Base-by-base conservation (phyloP, 2,329 filamentous ascomycete genomes). In the Claviceps sp. region DNA sequence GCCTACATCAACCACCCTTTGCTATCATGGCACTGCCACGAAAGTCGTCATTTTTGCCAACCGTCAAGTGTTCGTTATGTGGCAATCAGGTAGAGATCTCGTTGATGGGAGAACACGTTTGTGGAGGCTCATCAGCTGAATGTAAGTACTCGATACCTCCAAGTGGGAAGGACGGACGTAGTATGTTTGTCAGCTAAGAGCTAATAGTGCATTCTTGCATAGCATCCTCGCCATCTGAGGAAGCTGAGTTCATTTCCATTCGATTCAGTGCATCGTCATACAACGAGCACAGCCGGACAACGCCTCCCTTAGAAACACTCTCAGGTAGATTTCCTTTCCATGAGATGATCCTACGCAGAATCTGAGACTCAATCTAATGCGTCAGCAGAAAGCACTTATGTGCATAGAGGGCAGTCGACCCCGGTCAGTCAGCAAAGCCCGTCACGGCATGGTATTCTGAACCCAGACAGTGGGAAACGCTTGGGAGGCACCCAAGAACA, bases 41-140 rank as follows among this genome's bases (percentile, higher is more conserved):
- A 62, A 77, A 81, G 65, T 84, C 80, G 65, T 77, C 78, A 66
- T 80, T 90, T 57, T 74, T 93, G 72, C 87, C 88, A 62, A 82
- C 82, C 23, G 86, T 95, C 69, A 95, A 91, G 75, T 95, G 88
- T 69, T 94, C 88, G 50, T 82, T 77, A 70, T 95, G 88, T 64
- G 79, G 81, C 42, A 68, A 72, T 42, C 80, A 90, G 61, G 86
- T 95, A 54, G 84, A 90, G 63, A 93, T 95, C 59, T 84, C 85
- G 42, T 73, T 83, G 66, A 86, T 95, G 83, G 88, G 87, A 55
- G 88, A 94, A 55, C 89, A 95, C 71, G 66, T 87, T 55, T 95
- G 89, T 66, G 66, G 66, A 45, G 70, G 66, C 53, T 62, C 69
- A 54, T 62, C 72, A 68, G 69, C 71, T 61, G 75, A 77, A 61